phyloP scores from a whole-genome alignment of 495 filamentous ascomycete genomes.

The Aspergillus indologenus region DNA sequence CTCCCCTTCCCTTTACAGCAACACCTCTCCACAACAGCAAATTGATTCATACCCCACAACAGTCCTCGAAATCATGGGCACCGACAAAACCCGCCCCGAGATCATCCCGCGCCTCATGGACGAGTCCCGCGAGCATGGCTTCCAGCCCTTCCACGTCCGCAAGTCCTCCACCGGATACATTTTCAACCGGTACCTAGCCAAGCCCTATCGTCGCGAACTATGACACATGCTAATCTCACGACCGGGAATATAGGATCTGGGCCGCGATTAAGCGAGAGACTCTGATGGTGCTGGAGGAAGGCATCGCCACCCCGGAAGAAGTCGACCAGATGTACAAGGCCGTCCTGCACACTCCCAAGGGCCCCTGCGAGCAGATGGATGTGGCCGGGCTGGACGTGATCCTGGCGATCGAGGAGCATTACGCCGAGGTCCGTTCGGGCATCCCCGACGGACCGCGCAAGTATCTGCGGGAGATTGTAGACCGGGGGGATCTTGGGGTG shows the following conservation, averaged over 20 bases:
- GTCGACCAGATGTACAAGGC: constrained; percentile 41
- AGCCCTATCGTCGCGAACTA: not conserved
- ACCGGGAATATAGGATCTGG: constrained; percentile 29
- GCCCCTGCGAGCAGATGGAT: constrained; percentile 43
- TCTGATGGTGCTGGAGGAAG: constrained; percentile 30
- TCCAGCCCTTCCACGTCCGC: constrained; percentile 36
- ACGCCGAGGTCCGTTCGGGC: constrained; percentile 21
- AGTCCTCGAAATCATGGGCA: constrained; percentile 44
- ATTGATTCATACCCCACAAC: not conserved
- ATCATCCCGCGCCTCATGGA: constrained; percentile 27
- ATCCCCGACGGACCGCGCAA: constrained; percentile 25
- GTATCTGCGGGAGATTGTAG: constrained; percentile 26
- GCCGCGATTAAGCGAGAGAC: constrained; percentile 42
- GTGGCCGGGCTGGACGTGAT: constrained; percentile 40
- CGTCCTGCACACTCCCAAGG: constrained; percentile 34
- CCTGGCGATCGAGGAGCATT: constrained; percentile 40
- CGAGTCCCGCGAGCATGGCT: constrained; percentile 31
- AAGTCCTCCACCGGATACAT: constrained; percentile 37
- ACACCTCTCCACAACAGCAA: too few relatives aligned
- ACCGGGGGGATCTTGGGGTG: constrained; percentile 25
- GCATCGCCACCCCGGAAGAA: constrained; percentile 32
- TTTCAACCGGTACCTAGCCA: constrained; percentile 32
- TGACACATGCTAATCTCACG: not conserved
- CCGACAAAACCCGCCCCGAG: constrained; percentile 23
- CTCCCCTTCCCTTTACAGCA: not conserved